A percentile compares a stretch with the other conserved stretches of the same genome.
Evolutionary conservation across 2,329 filamentous ascomycete species (phyloP).

Genomic region (Scolecobasidium constrictum): DNA sequence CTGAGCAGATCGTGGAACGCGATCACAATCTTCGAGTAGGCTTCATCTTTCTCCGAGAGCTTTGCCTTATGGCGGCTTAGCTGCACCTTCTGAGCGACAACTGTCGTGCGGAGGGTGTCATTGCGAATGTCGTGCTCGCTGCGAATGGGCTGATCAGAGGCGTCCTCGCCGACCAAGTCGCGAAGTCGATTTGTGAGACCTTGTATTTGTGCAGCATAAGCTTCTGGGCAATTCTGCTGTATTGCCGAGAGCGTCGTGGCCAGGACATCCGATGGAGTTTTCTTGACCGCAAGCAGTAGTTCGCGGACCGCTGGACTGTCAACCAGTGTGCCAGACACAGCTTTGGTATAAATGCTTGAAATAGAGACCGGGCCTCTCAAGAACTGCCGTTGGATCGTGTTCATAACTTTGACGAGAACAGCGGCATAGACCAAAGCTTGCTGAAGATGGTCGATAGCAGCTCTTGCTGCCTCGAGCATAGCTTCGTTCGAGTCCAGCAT

Average conservation of each 20-base stretch:
- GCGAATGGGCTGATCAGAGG: slow-evolving; percentile 39
- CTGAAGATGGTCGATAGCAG: slow-evolving; percentile 24
- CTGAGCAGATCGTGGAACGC: slow-evolving; percentile 41
- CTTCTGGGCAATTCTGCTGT: slow-evolving; percentile 16
- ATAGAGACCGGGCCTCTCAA: slow-evolving; percentile 24
- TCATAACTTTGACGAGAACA: slow-evolving; percentile 22
- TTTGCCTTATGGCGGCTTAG: slow-evolving; percentile 63
- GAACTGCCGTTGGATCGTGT: slow-evolving; percentile 25
- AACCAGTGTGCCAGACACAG: slow-evolving; percentile 45
- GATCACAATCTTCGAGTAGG: slow-evolving; percentile 57
- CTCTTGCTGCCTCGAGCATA: slow-evolving; percentile 36
- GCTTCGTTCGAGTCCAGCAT: slow-evolving; percentile 51
- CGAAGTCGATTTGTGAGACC: slow-evolving; percentile 11
- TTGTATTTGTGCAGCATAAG: slow-evolving; percentile 24
- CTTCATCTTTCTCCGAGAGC: slow-evolving; percentile 59
- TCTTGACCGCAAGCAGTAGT: slow-evolving; percentile 48
- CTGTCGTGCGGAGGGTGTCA: slow-evolving; percentile 62
- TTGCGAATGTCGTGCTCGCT: slow-evolving; percentile 65
- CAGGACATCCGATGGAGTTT: slow-evolving; percentile 45
- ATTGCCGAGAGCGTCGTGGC: slow-evolving; percentile 31
- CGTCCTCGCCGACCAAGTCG: background rate
- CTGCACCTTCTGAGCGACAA: slow-evolving; percentile 72
- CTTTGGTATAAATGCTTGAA: slow-evolving; percentile 48
- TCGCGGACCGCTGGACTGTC: slow-evolving; percentile 41
- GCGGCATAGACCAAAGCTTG: slow-evolving; percentile 30